Conservation (phyloP, 2,329 filamentous ascomycete genomes). For the Colletotrichum theobromicola region DNA sequence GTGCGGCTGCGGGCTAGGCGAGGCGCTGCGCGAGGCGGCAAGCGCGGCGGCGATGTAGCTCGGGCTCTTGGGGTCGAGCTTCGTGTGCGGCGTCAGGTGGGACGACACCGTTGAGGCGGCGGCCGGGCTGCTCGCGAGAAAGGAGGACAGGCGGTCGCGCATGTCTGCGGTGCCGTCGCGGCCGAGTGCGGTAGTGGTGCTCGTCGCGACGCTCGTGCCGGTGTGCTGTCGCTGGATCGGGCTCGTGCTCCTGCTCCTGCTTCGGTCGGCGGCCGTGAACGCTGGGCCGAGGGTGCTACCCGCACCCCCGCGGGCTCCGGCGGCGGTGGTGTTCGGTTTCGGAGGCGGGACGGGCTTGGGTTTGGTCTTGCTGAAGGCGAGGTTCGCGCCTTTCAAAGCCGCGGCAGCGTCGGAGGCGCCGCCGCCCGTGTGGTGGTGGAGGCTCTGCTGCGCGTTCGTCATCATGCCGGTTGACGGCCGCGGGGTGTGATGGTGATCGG, state of each 20-base stretch:
- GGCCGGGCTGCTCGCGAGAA: slow-evolving; percentile 22
- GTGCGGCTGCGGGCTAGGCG: slow-evolving; percentile 19
- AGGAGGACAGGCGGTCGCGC: slow-evolving; percentile 30
- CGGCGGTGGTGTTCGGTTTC: not conserved
- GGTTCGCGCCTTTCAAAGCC: slow-evolving; percentile 58
- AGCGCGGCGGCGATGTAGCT: slow-evolving; percentile 67
- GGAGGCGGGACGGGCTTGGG: slow-evolving; percentile 19
- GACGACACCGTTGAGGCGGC: slow-evolving; percentile 10
- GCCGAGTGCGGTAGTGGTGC: not conserved
- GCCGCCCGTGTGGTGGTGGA: slow-evolving; percentile 22
- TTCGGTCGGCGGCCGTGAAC: slow-evolving; percentile 33
- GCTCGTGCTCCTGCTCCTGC: slow-evolving; percentile 31
- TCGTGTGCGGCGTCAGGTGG: slow-evolving; percentile 21
- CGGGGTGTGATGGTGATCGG: not conserved
- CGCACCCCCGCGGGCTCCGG: not conserved
- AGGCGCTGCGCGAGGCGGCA: slow-evolving; percentile 37
- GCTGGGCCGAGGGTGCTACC: slow-evolving; percentile 31
- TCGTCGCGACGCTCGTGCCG: slow-evolving; percentile 34
- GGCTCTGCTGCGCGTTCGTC: slow-evolving; percentile 10
- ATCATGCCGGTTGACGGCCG: slow-evolving; percentile 1
- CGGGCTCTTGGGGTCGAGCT: slow-evolving; percentile 53
- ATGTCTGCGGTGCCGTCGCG: slow-evolving; percentile 17
- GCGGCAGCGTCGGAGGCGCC: slow-evolving; percentile 40
- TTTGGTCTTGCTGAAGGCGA: slow-evolving; percentile 53
- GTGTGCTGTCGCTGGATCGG: slow-evolving; percentile 41